These are phyloP conservation scores for Leucoagaricus sp. DNA, from an alignment of 1,284 basidiomycete species.

Conservation along the genomic window DNA sequence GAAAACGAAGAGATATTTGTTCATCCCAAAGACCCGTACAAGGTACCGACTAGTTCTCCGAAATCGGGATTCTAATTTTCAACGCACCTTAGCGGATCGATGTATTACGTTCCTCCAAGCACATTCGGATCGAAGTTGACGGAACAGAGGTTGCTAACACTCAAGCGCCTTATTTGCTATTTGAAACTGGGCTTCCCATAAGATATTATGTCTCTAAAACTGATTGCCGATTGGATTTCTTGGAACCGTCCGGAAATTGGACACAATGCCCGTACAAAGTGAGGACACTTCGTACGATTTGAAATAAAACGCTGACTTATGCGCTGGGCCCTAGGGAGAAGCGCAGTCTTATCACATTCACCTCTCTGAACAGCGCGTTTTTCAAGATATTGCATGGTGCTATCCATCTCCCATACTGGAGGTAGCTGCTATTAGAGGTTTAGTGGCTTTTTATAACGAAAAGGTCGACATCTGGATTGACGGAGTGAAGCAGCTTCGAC, in stretches of 20 bases:
- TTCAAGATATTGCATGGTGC: slow-evolving; percentile 62
- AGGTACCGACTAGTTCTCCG: slow-evolving; percentile 39
- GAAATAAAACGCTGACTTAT: not conserved
- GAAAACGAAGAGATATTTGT: slow-evolving; percentile 63
- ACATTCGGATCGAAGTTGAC: slow-evolving; percentile 59
- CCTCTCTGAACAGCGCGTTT: slow-evolving; percentile 42
- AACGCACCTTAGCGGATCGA: slow-evolving; percentile 50
- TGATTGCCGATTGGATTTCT: slow-evolving; percentile 53
- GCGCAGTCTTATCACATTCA: slow-evolving; percentile 60
- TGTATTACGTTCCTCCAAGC: slow-evolving; percentile 58
- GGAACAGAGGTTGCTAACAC: slow-evolving; percentile 66
- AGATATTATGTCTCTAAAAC: slow-evolving; percentile 64
- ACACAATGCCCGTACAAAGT: slow-evolving; percentile 70
- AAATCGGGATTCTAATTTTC: not conserved
- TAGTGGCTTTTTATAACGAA: slow-evolving; percentile 64
- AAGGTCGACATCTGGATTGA: slow-evolving; percentile 69
- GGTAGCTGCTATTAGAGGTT: slow-evolving; percentile 51
- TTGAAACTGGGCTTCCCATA: slow-evolving; percentile 56
- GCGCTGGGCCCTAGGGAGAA: slow-evolving; percentile 45
- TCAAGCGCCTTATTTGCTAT: slow-evolving; percentile 51
- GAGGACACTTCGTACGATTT: slow-evolving; percentile 1
- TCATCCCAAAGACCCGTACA: slow-evolving; percentile 70
- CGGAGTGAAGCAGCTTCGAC: slow-evolving; percentile 46
- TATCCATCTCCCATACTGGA: slow-evolving; percentile 56
- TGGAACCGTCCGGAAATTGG: slow-evolving; percentile 46